Base-by-base conservation (phyloP, 2,329 filamentous ascomycete genomes). In the Fusarium goolgardi region DNA sequence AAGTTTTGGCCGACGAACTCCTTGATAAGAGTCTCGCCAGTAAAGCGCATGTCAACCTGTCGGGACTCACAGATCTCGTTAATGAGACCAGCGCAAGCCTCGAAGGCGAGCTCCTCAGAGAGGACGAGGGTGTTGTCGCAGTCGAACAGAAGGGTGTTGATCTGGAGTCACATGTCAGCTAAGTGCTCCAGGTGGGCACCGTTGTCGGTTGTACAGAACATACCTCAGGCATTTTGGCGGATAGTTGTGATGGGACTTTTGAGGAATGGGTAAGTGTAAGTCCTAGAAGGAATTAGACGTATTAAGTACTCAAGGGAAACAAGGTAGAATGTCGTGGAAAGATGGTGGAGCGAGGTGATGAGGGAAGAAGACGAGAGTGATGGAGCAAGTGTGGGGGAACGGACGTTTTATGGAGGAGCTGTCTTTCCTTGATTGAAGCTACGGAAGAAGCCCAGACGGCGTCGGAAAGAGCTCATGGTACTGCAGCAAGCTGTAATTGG, bases 1-100 rank as follows among this genome's bases (percentile, higher is more conserved):
- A 97, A 97, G 86, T 96, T 97, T 79, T 96, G 91, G 74, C 94
- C 94, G 73, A 97, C 93, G 75, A 96, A 97, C 81, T 97, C 92
- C 72, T 85, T 83, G 81, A 97, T 92, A 68, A 97, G 89, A 63
- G 88, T 85, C 47, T 90, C 87, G 75, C 91, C 91, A 6, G 91
- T 94, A 84, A 96, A 97, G 77, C 86, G 88, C 72, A 88, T 84
- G 31, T 78, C 71, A 63, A 93, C 83, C 73, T 84, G 82, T 75
- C 90, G 85, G 75, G 86, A 85, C 73, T 85, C 84, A 78, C 95
- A 88, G 78, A 97, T 92, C 79, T 93, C 85, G 82, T 97, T 97
- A 84, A 93, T 91, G 69, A 97, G 89, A 63, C 92, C 91, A 75
- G 94, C 92, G 80, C 93, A 97, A 71, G 92, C 94, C 82, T 95